Base-by-base conservation (phyloP, 2,329 filamentous ascomycete genomes). In the Colletotrichum aenigma region DNA sequence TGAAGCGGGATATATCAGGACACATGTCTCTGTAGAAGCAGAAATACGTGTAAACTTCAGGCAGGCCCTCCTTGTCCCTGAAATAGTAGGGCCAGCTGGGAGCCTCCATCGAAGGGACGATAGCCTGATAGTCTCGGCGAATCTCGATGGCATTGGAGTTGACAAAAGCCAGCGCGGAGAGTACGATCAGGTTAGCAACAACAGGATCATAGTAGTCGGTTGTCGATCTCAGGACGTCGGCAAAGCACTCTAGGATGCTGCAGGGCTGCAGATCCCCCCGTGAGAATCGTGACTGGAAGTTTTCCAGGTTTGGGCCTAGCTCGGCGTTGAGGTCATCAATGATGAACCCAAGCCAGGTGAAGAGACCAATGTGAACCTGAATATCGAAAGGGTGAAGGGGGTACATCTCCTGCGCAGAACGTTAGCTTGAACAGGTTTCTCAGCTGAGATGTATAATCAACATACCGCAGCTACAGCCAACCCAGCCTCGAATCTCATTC, bases 281-380 rank as follows among this genome's bases (percentile, higher is more conserved):
- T 7, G 66, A 68, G 58, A 81, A 82, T 28, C 80, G 79, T 13
- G 78, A 61, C 21, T 81, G 79, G 65, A 82, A 82, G 8, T 74
- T 21, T 21, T 78, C 77, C 26, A 79, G 74, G 61, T 80, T 77
- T 16, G 71, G 62, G 2, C 75, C 75, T 4, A 78, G 66, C 66
- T 78, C 66, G 8, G 60, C 55, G 12, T 80, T 79, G 58, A 76
- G 78, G 76, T 84, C 81, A 36, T 83, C 83, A 18, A 82, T 79
- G 9, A 83, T 74, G 28, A 81, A 79, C 7, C 78, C 79, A 7
- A 84, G 70, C 75, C 81, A 82, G 30, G 82, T 82, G 64, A 81
- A 81, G 43, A 84, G 80, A 18, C 81, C 81, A 13, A 82, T 77
- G 72, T 83, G 82, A 30, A 84, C 70, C 55, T 81, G 80, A 18